phyloP scores from a whole-genome alignment of 768 basidiomycete genomes.

The Rhodosporidiobolus sp. region DNA sequence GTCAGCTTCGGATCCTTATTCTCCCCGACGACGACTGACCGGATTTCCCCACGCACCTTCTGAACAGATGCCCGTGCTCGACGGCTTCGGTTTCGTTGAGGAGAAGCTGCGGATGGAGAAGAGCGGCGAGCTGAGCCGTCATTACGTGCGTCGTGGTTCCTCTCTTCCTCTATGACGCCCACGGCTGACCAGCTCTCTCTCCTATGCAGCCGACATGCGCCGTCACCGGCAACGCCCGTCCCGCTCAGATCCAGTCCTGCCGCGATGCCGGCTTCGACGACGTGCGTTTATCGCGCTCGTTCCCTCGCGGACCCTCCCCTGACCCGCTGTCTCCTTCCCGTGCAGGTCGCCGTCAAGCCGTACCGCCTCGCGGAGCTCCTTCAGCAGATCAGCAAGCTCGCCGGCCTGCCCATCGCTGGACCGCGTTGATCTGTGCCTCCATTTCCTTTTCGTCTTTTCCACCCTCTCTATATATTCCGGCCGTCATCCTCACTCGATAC shows the following conservation, averaged over 20 bases:
- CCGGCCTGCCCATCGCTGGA: neutral
- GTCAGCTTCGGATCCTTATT: too few relatives aligned
- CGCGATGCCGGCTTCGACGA: slow-evolving; percentile 26
- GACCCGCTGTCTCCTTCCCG: neutral
- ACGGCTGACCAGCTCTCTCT: too few relatives aligned
- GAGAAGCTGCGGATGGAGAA: neutral
- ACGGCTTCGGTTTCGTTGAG: slow-evolving; percentile 6
- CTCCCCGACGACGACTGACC: neutral
- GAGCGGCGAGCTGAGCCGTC: neutral
- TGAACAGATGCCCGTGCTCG: slow-evolving; percentile 26
- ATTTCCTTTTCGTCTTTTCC: neutral
- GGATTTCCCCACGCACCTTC: neutral
- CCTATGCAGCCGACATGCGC: slow-evolving; percentile 15
- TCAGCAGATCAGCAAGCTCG: neutral
- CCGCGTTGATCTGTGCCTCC: neutral
- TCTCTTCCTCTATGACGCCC: neutral
- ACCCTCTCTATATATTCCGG: too few relatives aligned
- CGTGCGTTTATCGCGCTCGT: neutral
- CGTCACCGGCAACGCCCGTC: slow-evolving; percentile 22
- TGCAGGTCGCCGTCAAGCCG: slow-evolving; percentile 23
- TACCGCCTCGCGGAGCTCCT: slow-evolving; percentile 12
- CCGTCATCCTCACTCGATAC: too few relatives aligned
- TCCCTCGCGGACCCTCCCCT: neutral
- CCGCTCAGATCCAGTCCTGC: neutral
- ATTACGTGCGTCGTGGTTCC: slow-evolving; percentile 20